Base-by-base conservation (phyloP, 129 eudicot species). In the Deinandra increscens region DNA sequence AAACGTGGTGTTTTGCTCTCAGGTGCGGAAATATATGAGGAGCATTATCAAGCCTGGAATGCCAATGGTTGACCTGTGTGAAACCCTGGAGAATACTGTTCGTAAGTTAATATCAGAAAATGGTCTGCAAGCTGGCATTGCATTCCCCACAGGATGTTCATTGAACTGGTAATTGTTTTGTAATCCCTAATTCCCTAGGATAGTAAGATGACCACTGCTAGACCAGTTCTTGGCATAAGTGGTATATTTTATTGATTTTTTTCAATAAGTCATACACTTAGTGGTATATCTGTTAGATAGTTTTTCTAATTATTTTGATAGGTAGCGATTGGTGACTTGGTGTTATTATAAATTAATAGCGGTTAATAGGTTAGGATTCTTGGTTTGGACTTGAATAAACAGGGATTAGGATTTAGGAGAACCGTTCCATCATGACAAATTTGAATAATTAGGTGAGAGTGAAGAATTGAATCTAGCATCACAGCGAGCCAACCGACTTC, bases 141-240 rank as follows among this genome's bases (percentile, higher is more conserved):
- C 99, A 37, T 93, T 93, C 62, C 99, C 99, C 43, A 93, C 99
- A 31, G 99, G 99, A 48, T 93, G 99, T 85, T 93, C 99, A 50
- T 85, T 93, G 77, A 93, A 93, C 81, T 93, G 92, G 99, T 93
- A 83, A 15, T 36, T 15, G 11, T 77, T 60, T 48, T 50, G 10
- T 34, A 60, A 36, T 46, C 34, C 61, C 10, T 37, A 2, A 60
- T 22, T 46, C 34, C 61, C 10, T 37, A 2, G 12, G 10, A 13
- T 71, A n/a, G 53, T 18, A 7, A 11, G 19, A 23, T 74, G 17
- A 61, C 12, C 43, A 68, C 41, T 58, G 18, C 5, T 58, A 26
- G 56, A 58, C 39, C 20, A 58, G 15, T 56, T 1, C 15, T 56
- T 56, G 37, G 7, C 15, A 9, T 22, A 13, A 58, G 41, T 12